These are phyloP conservation scores for Brettanomyces anomalus DNA, from an alignment of 805 yeast species.

Conservation along the genomic window DNA sequence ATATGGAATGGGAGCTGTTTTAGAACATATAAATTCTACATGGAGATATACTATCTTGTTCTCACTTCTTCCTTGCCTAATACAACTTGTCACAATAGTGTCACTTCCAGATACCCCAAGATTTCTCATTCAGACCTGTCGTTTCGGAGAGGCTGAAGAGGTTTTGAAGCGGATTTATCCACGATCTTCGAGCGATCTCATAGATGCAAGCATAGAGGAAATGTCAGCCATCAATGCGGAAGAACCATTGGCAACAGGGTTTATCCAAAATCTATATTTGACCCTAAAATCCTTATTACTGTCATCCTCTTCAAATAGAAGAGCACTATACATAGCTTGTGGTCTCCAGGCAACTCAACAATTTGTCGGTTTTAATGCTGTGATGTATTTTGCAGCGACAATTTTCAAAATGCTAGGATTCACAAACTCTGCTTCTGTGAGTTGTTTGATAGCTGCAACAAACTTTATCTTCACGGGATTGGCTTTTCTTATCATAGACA, in stretches of 20 bases:
- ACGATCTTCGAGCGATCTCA: conserved; percentile 27
- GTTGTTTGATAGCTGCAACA: conserved; percentile 47
- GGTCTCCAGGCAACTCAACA: conserved; percentile 51
- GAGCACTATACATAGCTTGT: conserved; percentile 46
- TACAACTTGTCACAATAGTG: conserved; percentile 37
- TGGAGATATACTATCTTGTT: conserved; percentile 46
- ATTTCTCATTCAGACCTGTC: conserved; percentile 37
- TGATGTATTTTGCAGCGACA: conserved; percentile 49
- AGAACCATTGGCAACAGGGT: conserved; percentile 28
- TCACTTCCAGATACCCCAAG: conserved; percentile 50
- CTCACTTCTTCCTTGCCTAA: conserved; percentile 41
- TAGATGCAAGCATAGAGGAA: conserved; percentile 36
- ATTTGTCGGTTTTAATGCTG: conserved; percentile 48
- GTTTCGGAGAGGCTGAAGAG: conserved; percentile 28
- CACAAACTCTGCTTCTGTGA: conserved; percentile 42
- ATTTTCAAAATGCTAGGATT: conserved; percentile 47
- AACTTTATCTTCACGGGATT: conserved; percentile 43
- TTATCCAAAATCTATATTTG: conserved; percentile 30
- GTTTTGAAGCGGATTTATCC: conserved; percentile 33
- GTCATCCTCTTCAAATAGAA: conserved; percentile 32
- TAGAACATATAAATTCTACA: conserved; percentile 33
- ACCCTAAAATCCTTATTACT: no score
- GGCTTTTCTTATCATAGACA: conserved; percentile 40
- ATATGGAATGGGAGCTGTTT: conserved; percentile 42
- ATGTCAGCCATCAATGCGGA: conserved; percentile 25